phyloP scores from a whole-genome alignment of 352 stramenopile species.

The Globisporangium parvum region DNA sequence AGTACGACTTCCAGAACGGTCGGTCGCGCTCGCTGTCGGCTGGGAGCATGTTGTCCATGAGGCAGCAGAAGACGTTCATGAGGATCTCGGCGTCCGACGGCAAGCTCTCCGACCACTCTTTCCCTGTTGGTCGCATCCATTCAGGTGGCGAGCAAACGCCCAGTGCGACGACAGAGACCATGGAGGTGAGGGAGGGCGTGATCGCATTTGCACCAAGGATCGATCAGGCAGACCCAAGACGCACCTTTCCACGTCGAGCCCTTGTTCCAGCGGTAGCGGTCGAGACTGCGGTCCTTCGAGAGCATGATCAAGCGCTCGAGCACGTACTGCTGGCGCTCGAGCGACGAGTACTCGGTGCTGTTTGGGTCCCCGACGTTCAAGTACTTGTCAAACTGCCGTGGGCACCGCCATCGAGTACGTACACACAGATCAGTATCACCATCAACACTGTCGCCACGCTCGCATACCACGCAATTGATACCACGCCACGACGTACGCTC shows the following conservation, averaged over 20 bases:
- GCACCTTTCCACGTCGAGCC: slow-evolving; percentile 67
- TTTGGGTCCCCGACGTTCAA: slow-evolving; percentile 74
- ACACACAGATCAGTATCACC: not conserved
- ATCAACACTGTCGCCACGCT: not conserved
- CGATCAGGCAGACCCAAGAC: not conserved
- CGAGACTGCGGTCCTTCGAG: slow-evolving; percentile 81
- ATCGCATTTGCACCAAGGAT: too few relatives aligned
- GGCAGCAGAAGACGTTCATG: slow-evolving; percentile 86
- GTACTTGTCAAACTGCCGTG: slow-evolving; percentile 89
- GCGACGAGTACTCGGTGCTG: slow-evolving; percentile 61
- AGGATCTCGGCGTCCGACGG: slow-evolving; percentile 79
- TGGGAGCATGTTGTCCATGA: slow-evolving; percentile 84
- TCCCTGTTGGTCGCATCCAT: slow-evolving; percentile 23
- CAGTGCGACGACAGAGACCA: not conserved
- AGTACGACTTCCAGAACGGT: slow-evolving; percentile 82
- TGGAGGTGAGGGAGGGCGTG: not conserved
- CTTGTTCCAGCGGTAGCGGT: slow-evolving; percentile 81
- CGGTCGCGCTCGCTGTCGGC: slow-evolving; percentile 70
- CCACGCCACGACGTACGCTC: slow-evolving; percentile 36
- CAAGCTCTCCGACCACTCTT: slow-evolving; percentile 75
- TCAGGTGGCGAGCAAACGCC: not conserved
- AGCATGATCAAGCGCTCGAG: slow-evolving; percentile 80
- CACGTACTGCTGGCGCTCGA: slow-evolving; percentile 81
- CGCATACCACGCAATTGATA: not conserved
- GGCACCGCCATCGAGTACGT: too few relatives aligned